A percentile compares a stretch with the other conserved stretches of the same genome.
phyloP scores from a whole-genome alignment of 2,329 filamentous ascomycete species.

The Fusarium sororula region DNA sequence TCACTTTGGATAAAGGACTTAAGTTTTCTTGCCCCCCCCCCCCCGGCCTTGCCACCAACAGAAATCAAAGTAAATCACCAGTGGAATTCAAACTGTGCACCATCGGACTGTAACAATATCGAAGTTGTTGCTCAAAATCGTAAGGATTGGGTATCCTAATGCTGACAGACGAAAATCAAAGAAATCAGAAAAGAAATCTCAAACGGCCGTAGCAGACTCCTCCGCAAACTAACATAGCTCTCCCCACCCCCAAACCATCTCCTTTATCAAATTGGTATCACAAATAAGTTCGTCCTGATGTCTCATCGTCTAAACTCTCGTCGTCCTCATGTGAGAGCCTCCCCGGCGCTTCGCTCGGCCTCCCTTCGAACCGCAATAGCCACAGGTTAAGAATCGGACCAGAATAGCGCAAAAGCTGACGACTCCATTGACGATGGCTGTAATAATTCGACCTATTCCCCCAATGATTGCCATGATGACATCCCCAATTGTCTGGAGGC shows the following conservation, averaged over 20 bases:
- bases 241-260: not conserved
- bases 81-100: not conserved
- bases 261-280: slow-evolving; percentile 18
- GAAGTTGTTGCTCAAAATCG: not conserved
- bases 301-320: slow-evolving; percentile 19
- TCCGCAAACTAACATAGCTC: not conserved
- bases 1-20: not conserved
- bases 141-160: slow-evolving; percentile 44
- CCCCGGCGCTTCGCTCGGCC: slow-evolving; percentile 24
- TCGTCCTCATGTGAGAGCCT: slow-evolving; percentile 24
- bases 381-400: slow-evolving; percentile 71
- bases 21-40: too few relatives aligned
- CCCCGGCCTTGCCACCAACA: not conserved
- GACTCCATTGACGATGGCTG: slow-evolving; percentile 73
- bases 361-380: slow-evolving; percentile 47
- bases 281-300: not conserved
- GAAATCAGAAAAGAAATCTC: slow-evolving; percentile 22
- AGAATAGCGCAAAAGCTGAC: slow-evolving; percentile 72
- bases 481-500: slow-evolving; percentile 71
- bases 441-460: slow-evolving; percentile 71
- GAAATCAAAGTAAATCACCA: not conserved
- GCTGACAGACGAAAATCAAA: slow-evolving; percentile 24
- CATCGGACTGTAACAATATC: not conserved
- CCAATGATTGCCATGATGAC: slow-evolving; percentile 67
- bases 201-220: slow-evolving; percentile 14